A percentile compares a stretch with the other conserved stretches of the same genome.
Evolutionary conservation across 106 monocot genomes (phyloP).

Genomic region (Phalaenopsis equestris): DNA sequence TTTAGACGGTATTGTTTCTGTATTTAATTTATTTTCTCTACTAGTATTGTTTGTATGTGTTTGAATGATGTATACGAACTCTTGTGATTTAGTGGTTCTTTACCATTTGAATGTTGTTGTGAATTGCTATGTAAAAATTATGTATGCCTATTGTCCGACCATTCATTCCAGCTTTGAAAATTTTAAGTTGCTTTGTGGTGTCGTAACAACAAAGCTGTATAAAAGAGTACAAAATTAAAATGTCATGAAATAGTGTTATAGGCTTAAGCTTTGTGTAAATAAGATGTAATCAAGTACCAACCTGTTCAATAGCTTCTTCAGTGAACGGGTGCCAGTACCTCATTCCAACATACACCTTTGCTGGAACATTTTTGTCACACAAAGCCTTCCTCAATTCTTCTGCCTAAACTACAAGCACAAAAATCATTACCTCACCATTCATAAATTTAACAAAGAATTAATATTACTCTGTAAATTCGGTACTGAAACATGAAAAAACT

Average conservation of each 20-base stretch:
- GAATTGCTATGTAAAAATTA: no score
- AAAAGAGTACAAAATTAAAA: not conserved
- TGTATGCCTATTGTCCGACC: no score
- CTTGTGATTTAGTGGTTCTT: no score
- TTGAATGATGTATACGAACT: no score
- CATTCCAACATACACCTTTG: constrained; percentile 99
- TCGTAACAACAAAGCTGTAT: not conserved
- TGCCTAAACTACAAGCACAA: constrained; percentile 40
- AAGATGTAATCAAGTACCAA: constrained; percentile 12
- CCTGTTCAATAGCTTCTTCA: constrained; percentile 97
- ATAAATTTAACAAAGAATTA: not conserved
- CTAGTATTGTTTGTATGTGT: no score
- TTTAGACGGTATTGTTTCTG: no score
- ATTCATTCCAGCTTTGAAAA: no score
- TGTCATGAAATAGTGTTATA: not conserved
- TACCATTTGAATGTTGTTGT: no score
- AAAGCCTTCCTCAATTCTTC: constrained; percentile 74
- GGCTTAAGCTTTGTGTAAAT: not conserved
- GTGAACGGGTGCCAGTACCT: constrained; percentile 99
- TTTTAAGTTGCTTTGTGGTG: no score
- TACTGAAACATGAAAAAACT: not conserved
- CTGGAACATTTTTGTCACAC: constrained; percentile 63
- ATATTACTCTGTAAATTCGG: not conserved
- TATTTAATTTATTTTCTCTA: no score
- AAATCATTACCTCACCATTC: not conserved